Base-by-base conservation (phyloP, 2,329 filamentous ascomycete genomes). In the Fusarium gaditjirri region DNA sequence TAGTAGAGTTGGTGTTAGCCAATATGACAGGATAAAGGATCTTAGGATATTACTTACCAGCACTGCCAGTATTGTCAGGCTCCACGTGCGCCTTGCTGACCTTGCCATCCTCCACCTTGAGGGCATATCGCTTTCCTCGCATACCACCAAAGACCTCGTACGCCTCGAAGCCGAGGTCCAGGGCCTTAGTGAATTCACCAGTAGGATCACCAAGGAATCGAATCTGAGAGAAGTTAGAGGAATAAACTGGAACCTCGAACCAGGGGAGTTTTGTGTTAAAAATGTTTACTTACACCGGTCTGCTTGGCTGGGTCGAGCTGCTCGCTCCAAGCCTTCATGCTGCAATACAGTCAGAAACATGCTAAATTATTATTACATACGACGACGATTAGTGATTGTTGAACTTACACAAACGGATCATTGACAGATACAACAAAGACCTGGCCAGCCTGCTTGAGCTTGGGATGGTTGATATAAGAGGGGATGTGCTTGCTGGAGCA, bases 351-450 rank as follows among this genome's bases (percentile, higher is more conserved):
- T 76, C 19, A 73, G 58, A 56, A 56, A 23, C 36, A 42, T 42
- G 21, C 39, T 14, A 21, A 39, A 44, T 12, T 11, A 19, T 17
- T 8, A 17, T 19, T 25, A 16, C 8, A 8, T 23, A 21, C 44
- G 54, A 25, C 14, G 54, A 25, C 13, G n/a, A 2, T 9, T 19
- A 13, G n/a, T 10, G 27, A n/a, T 13, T 16, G 10, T 17, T 19
- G 35, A 46, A 84, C 93, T 83, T 86, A 97, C 93, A 97, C 95
- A 81, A 98, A 98, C 25, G 94, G 90, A 81, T 98, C 95, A 80
- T 98, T 98, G 80, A 98, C 95, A 21, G 93, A 91, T 62, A 98
- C 90, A 43, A 98, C 94, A 78, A 97, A 97, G 49, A 97, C 93
- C 78, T 92, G 87, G 53, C 94, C 95, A 35, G 93, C 94, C 68